Evolutionary conservation across 805 yeast genomes (phyloP).

Genomic region (Candida railenensis): DNA sequence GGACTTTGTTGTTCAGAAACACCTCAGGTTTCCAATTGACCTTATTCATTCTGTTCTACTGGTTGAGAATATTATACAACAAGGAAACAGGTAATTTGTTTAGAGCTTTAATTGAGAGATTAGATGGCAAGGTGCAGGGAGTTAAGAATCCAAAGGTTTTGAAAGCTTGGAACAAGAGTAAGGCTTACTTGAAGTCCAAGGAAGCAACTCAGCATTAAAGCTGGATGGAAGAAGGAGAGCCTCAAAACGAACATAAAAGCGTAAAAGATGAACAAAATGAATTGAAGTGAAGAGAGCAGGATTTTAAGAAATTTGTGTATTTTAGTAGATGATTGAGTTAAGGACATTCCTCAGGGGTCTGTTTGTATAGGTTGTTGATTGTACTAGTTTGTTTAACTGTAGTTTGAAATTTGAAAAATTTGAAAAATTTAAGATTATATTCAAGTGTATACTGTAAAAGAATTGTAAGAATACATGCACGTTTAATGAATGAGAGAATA

Average conservation of each 20-base stretch:
- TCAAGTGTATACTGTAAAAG: too few relatives aligned
- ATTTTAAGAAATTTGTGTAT: not conserved
- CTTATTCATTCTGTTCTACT: constrained; percentile 57
- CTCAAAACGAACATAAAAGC: not conserved
- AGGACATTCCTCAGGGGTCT: too few relatives aligned
- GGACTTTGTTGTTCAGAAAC: constrained; percentile 63
- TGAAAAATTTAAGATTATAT: too few relatives aligned
- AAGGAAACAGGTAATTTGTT: constrained; percentile 46
- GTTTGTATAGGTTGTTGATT: too few relatives aligned
- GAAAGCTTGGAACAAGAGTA: constrained; percentile 34
- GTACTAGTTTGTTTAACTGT: not conserved
- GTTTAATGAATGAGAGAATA: too few relatives aligned
- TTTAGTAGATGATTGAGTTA: too few relatives aligned
- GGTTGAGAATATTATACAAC: constrained; percentile 66
- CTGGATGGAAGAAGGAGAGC: not conserved
- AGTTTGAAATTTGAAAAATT: not conserved
- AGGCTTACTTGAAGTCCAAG: constrained; percentile 29
- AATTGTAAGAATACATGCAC: too few relatives aligned
- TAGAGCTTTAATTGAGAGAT: constrained; percentile 36
- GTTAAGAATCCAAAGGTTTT: constrained; percentile 46
- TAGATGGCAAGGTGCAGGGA: constrained; percentile 42
- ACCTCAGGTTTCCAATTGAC: constrained; percentile 69
- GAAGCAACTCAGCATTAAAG: constrained; percentile 5
- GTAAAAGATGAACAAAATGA: not conserved
- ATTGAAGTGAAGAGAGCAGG: too few relatives aligned